Percentiles rank a stretch among this genome's conserved stretches.
Evolutionary conservation across 1,139 yeast genomes (phyloP).

Genomic region (Debaryomyces coudertii): DNA sequence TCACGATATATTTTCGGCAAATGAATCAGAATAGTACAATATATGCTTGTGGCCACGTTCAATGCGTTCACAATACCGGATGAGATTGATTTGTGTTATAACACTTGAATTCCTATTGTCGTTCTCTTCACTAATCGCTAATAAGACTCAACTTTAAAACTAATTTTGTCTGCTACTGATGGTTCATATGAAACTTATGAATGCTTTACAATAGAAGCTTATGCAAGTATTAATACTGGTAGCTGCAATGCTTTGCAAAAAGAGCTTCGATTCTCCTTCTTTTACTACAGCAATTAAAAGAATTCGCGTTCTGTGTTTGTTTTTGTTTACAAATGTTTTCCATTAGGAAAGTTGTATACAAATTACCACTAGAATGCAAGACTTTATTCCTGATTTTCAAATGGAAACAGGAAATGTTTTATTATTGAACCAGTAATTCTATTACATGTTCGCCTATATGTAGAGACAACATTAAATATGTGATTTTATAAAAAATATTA

Average conservation of each 20-base stretch:
- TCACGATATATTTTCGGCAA: background rate
- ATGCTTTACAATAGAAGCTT: background rate
- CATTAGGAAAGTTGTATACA: conserved; percentile 5
- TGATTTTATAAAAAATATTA: background rate
- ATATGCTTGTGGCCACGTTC: background rate
- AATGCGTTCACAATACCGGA: conserved; percentile 1
- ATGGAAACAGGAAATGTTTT: conserved; percentile 3
- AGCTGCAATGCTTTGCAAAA: background rate
- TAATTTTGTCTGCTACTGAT: background rate
- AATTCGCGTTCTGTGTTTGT: conserved; percentile 8
- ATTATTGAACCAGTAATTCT: background rate
- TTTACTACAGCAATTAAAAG: conserved; percentile 1
- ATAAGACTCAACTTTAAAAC: background rate
- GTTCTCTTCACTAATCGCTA: background rate
- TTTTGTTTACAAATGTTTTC: conserved; percentile 9
- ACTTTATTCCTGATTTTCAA: background rate
- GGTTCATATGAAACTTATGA: background rate
- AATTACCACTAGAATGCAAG: background rate
- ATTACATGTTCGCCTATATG: conserved; percentile 3
- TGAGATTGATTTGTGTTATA: background rate
- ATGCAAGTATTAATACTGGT: background rate
- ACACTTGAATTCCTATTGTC: background rate
- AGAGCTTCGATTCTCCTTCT: conserved; percentile 2
- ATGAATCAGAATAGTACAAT: conserved; percentile 5
- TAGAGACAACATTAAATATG: conserved; percentile 1